Conservation (phyloP, 2,329 filamentous ascomycete species). For the Sporothrix dimorphospora region DNA sequence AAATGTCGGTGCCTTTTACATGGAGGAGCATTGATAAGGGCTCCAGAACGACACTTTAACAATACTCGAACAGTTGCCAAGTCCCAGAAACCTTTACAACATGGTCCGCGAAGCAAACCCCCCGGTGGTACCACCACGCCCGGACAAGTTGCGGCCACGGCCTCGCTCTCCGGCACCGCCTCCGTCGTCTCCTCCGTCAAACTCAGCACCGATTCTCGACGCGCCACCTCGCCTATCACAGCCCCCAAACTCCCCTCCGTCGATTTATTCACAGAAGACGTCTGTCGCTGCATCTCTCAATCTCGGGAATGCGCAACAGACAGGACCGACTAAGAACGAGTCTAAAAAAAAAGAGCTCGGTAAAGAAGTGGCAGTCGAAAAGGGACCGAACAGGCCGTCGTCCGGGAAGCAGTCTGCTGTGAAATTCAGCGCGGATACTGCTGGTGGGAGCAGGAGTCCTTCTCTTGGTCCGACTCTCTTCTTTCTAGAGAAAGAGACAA, state of each 20-base stretch:
- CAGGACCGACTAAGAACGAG: background rate
- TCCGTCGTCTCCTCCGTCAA: background rate
- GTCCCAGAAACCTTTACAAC: background rate
- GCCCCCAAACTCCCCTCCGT: background rate
- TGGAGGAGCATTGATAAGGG: no score
- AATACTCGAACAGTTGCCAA: background rate
- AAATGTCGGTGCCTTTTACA: no score
- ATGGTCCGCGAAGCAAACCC: conserved; percentile 23
- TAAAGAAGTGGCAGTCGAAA: background rate
- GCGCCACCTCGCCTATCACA: background rate
- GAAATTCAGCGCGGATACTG: background rate
- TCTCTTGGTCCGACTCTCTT: background rate
- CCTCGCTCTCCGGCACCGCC: background rate
- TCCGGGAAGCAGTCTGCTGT: background rate
- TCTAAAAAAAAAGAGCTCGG: conserved; percentile 35
- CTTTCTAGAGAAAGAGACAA: background rate
- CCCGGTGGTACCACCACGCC: conserved; percentile 18
- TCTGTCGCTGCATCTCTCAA: background rate
- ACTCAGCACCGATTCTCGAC: background rate
- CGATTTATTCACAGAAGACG: conserved; percentile 5
- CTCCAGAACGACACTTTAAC: no score
- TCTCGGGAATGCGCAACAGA: background rate
- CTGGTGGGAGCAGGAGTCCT: background rate
- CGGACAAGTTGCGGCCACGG: background rate
- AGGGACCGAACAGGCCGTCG: background rate